Evolutionary conservation across 768 basidiomycete genomes (phyloP), one percentile per base, ranked within the genome.

Genomic region (Myochromella boudieri): DNA sequence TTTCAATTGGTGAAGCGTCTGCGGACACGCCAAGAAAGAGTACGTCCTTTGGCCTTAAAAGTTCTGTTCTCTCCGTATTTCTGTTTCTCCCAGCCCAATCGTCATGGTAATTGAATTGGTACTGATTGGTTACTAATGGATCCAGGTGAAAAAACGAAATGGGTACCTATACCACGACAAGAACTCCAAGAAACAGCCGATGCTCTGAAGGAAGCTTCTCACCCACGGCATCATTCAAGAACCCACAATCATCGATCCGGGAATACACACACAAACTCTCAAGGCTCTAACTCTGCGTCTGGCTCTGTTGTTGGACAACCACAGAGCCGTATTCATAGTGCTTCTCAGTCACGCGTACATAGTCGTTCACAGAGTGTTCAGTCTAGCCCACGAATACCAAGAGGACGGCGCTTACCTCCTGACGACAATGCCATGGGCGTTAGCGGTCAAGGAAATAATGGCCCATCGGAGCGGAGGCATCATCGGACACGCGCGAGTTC

Each of bases 131-230:
- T 24, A 44, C 15, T 31, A 12, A 17, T 22, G 10, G 33, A 9
- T 49, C 39, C 52, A 75, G 77, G 68, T 53, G 80, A 80, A 61
- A 82, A 81, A 65, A 63, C 74, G 4, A 83, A 82, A 65, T 83
- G 82, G 82, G 71, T 76, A 0, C 69, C 72, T n/a, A 78, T 83
- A 33, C 80, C 81, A 2, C 66, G 77, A 0, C 65, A 71, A 42
- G 81, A 83, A 54, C 67, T 82, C 12, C 77, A 77, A 55, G 78
- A 77, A 5, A 71, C 79, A 12, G 71, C 74, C 9, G 78, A 81
- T 51, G 70, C 72, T 6, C 53, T 55, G 5, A 34, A 36, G 37
- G 57, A 53, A 33, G 29, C 42, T 17, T 51, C 52, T 14, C 44
- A 21, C 4, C 27, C 42, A 15, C 55, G 51, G 15, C 51, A 44